These are phyloP conservation scores for Leishmania tarentolae DNA, from an alignment of 208 protist genomes.

Conservation along the genomic window DNA sequence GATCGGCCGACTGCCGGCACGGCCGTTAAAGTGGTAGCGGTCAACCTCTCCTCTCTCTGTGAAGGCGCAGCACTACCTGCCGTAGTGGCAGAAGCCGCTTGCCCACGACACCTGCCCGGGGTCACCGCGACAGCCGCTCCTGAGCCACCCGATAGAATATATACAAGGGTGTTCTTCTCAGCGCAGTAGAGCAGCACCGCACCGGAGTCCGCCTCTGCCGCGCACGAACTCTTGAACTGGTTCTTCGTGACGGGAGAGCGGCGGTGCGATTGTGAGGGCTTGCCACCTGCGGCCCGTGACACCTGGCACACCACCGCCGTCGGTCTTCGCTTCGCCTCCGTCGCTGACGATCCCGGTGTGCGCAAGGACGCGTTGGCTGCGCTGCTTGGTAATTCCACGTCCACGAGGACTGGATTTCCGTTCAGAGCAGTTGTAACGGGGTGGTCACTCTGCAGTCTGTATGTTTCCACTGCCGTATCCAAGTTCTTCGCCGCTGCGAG, in stretches of 20 bases:
- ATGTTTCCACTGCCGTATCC: neutral
- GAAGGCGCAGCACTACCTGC: conserved; percentile 2
- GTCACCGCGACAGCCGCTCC: conserved; percentile 1
- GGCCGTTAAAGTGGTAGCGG: neutral
- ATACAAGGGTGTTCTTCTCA: conserved; percentile 56
- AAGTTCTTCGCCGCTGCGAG: neutral
- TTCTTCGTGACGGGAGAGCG: conserved; percentile 48
- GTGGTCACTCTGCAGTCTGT: conserved; percentile 6
- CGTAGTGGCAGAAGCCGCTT: neutral
- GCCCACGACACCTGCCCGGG: neutral
- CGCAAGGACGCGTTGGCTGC: neutral
- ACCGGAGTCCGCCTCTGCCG: conserved; percentile 32
- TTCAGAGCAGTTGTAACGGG: conserved; percentile 20
- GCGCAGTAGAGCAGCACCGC: conserved; percentile 51
- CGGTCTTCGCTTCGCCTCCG: conserved; percentile 2
- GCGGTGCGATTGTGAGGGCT: conserved; percentile 2
- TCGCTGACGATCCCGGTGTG: neutral
- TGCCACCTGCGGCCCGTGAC: conserved; percentile 9
- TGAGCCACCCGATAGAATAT: conserved; percentile 31
- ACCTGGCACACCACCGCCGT: conserved; percentile 19
- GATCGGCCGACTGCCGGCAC: neutral
- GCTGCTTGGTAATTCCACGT: neutral
- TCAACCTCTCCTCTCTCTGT: neutral
- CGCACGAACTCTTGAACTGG: conserved; percentile 62
- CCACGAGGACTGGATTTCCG: conserved; percentile 17